Evolutionary conservation across 768 basidiomycete species (phyloP), one percentile per base, ranked within the genome.

Genomic region (Lactifluus subvellereus): DNA sequence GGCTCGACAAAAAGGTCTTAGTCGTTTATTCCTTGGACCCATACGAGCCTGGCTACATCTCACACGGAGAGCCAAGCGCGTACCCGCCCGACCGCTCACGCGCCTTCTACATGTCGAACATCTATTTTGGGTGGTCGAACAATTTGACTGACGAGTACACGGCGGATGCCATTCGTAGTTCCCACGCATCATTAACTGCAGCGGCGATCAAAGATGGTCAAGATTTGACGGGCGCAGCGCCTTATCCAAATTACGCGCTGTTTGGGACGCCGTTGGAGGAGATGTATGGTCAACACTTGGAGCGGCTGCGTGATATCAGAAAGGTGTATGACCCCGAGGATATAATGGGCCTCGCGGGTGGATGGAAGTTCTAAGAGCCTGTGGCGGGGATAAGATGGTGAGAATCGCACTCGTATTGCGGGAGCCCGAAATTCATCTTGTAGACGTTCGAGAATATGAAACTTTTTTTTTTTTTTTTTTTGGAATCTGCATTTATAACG

Each of bases 61-160:
- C 61, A 1, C 66, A 68, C 16, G 59, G 66, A 33, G 49, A 13
- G 6, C 58, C 54, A 22, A 66, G 65, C 3, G 67, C 67, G 2
- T 68, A 66, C 42, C 67, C 67, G 8, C 67, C 67, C 4, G 30
- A 64, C 32, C 67, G 67, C 22, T 66, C 59, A n/a, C 66, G 20
- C 3, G 14, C 43, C 20, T 14, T 64, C 20, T n/a, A 49, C 9
- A 59, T 62, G 7, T 47, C 61, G 5, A 57, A 32, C 33, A 33
- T 74, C 50, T 69, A 68, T 67, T 82, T 74, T 59, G 77, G 77
- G 1, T 86, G 84, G 82, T 54, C 59, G 2, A 52, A 70, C 20
- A 69, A 75, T 18, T 42, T 70, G 4, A 70, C 69, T 0, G 84
- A 86, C 66, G 69, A 70, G 1, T 1, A 38, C 45, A 54, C 48